Conservation (phyloP, 768 basidiomycete genomes). For the Strobilomyces dryophilus region DNA sequence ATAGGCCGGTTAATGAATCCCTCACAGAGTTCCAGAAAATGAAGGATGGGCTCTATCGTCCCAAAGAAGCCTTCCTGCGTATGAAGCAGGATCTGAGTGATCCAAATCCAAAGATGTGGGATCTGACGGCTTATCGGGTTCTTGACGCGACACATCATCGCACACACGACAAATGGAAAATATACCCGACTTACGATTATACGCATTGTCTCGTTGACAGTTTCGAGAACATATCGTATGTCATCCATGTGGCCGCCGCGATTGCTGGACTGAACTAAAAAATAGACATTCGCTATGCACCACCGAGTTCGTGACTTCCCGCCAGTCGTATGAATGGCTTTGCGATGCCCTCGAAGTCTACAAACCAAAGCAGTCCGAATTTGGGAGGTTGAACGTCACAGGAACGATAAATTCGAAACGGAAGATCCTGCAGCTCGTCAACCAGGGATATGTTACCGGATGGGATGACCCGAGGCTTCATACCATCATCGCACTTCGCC, state of each 20-base stretch:
- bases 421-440: conserved; percentile 86
- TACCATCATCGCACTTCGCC: conserved; percentile 91
- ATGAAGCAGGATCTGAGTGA: conserved; percentile 97
- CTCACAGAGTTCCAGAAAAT: conserved; percentile 86
- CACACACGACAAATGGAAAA: conserved; percentile 89
- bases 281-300: conserved; percentile 94
- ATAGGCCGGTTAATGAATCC: conserved; percentile 83
- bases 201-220: conserved; percentile 98
- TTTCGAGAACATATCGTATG: conserved; percentile 98
- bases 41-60: conserved; percentile 85
- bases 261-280: background rate
- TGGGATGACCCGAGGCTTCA: conserved; percentile 99
- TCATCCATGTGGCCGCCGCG: conserved; percentile 13
- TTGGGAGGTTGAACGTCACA: conserved; percentile 87
- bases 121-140: conserved; percentile 93
- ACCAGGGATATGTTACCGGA: conserved; percentile 75
- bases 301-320: conserved; percentile 90
- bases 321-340: conserved; percentile 98
- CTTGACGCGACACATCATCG: conserved; percentile 89
- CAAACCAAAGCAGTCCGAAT: conserved; percentile 96
- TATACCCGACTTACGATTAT: conserved; percentile 99
- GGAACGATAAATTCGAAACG: conserved; percentile 97
- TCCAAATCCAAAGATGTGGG: conserved; percentile 99
- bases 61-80: conserved; percentile 87
- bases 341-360: conserved; percentile 97